A percentile compares a stretch with the other conserved stretches of the same genome.
Evolutionary conservation across 2,329 filamentous ascomycete species (phyloP).

Genomic region (Colletotrichum navitas): DNA sequence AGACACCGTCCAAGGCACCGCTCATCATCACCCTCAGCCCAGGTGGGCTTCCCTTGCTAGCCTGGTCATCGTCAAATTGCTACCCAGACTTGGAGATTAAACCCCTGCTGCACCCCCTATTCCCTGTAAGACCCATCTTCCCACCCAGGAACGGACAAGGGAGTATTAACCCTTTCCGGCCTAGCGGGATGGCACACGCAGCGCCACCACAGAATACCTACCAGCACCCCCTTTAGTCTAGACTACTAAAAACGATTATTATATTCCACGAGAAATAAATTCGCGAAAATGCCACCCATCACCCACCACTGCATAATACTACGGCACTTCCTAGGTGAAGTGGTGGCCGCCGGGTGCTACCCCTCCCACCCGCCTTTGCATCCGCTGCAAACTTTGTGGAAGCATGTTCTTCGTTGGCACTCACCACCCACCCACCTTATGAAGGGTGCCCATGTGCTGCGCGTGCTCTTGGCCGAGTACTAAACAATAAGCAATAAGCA

Average conservation of each 20-base stretch:
- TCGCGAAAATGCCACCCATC: conserved; percentile 22
- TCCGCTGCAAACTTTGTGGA: conserved; percentile 25
- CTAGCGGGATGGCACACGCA: conserved; percentile 4
- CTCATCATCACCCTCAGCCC: conserved; percentile 12
- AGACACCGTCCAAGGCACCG: conserved; percentile 23
- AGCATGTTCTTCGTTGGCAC: conserved; percentile 14
- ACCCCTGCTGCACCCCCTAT: conserved; percentile 29
- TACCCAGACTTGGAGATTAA: conserved; percentile 34
- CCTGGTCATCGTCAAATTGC: conserved; percentile 36
- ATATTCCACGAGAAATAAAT: not conserved
- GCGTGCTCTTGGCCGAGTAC: conserved; percentile 6
- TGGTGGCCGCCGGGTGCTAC: too few species aligned
- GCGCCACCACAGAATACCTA: conserved; percentile 10
- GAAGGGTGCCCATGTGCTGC: conserved; percentile 25
- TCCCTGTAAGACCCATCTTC: conserved; percentile 25
- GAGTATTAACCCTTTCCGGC: conserved; percentile 1
- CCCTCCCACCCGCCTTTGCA: not conserved
- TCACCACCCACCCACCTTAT: conserved; percentile 32
- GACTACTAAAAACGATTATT: too few species aligned
- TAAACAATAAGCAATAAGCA: not conserved
- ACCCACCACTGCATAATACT: not conserved
- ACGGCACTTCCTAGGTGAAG: not conserved
- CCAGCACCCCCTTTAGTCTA: conserved; percentile 16
- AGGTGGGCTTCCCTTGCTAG: conserved; percentile 32
- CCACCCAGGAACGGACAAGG: conserved; percentile 32